Percentiles rank a stretch among this genome's conserved stretches.
Conservation (phyloP, 2,329 filamentous ascomycete species). For the Hyphodiscus sp. region DNA sequence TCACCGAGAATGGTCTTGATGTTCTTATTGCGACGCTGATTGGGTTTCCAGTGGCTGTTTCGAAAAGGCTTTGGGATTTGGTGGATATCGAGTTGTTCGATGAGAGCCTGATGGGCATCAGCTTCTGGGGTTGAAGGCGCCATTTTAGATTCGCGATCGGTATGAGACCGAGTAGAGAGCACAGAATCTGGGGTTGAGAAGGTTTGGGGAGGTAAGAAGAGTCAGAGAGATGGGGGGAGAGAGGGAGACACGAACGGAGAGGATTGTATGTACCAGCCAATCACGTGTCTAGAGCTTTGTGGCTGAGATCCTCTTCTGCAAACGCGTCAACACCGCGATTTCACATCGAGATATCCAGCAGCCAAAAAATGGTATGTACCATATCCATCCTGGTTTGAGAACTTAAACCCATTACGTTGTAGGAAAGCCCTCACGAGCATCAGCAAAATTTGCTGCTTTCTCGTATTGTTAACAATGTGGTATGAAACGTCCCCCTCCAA, state of each 20-base stretch:
- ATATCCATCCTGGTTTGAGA: not conserved
- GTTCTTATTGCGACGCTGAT: constrained; percentile 96
- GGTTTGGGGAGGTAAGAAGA: not conserved
- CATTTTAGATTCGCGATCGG: constrained; percentile 15
- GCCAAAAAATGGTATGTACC: constrained; percentile 12
- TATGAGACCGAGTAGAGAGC: not conserved
- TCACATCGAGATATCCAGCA: not conserved
- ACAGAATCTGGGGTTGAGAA: not conserved
- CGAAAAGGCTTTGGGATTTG: constrained; percentile 83
- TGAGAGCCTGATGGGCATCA: constrained; percentile 72
- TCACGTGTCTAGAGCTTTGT: not conserved
- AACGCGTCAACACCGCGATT: constrained; percentile 12
- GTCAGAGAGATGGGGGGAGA: too few relatives aligned
- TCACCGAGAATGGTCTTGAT: constrained; percentile 95
- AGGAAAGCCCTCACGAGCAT: constrained; percentile 96
- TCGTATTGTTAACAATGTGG: constrained; percentile 95
- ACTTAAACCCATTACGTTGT: not conserved
- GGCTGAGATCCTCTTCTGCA: constrained; percentile 1
- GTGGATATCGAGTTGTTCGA: constrained; percentile 89
- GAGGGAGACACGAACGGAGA: not conserved
- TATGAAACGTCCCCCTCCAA: constrained; percentile 42
- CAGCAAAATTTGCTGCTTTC: constrained; percentile 91
- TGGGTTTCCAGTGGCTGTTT: constrained; percentile 83
- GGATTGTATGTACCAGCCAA: not conserved
- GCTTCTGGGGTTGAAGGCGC: constrained; percentile 31